Percentiles rank a stretch among this genome's conserved stretches.
Evolutionary conservation across 805 yeast species (phyloP).

Genomic region (Zygoascus biomembranicola): DNA sequence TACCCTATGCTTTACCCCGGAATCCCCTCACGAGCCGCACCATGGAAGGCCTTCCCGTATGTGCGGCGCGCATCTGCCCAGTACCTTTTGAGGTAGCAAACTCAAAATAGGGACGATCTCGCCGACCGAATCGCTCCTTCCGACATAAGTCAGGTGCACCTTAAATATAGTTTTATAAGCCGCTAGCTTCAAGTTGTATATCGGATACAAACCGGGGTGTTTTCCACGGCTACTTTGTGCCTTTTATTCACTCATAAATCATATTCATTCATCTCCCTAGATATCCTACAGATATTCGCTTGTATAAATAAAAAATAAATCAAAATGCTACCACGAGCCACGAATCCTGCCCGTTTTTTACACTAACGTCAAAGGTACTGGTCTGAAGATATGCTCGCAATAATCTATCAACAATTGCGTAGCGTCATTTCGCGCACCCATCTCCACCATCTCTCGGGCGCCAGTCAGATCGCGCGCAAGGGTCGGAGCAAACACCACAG

Average conservation of each 20-base stretch:
- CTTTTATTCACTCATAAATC: too few species aligned
- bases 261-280: not conserved
- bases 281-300: not conserved
- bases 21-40: not conserved
- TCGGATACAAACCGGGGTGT: too few species aligned
- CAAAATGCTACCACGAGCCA: not conserved
- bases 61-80: not conserved
- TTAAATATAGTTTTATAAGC: too few species aligned
- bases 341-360: too few species aligned
- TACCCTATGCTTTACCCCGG: not conserved
- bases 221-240: too few species aligned
- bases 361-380: not conserved
- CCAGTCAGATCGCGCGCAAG: conserved; percentile 71
- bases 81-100: too few species aligned
- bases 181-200: too few species aligned
- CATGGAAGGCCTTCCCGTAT: not conserved
- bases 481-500: conserved; percentile 94
- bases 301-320: not conserved
- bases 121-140: too few species aligned
- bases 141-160: too few species aligned
- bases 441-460: conserved; percentile 75
- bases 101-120: too few species aligned
- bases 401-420: conserved; percentile 56
- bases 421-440: conserved; percentile 68
- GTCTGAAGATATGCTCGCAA: conserved; percentile 13